Evolutionary conservation across 2,329 filamentous ascomycete species (phyloP), one percentile per base, ranked within the genome.

Genomic region (Seiridium unicorne): DNA sequence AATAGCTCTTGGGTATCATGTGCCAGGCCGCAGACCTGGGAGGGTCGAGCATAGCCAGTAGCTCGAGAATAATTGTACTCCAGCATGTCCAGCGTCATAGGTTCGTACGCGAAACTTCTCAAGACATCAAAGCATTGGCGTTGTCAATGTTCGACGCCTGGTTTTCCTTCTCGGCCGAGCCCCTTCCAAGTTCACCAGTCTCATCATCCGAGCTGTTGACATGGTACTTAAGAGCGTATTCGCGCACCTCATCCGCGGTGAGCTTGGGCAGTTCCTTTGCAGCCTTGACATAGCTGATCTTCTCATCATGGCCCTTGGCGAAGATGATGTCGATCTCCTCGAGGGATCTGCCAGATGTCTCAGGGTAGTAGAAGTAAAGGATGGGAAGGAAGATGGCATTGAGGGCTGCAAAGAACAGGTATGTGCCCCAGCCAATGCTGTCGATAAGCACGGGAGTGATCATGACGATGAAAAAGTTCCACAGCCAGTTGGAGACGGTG

Each of bases 401-500:
- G 38, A 76, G 66, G 44, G 69, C 64, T 32, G 71, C 70, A 53
- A 74, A 71, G 64, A 76, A 72, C n/a, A 85, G 74, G 65, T 87
- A 88, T 0, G 83, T 79, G 58, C 82, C 82, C 73, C 79, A 87
- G 11, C 77, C 77, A 5, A 82, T 87, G 57, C 83, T 82, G 61
- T 84, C 74, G 31, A 90, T 82, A 42, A 90, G 80, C 1, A 87
- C 81, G 0, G 88, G 88, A 0, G 86, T 89, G 35, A 89, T 82
- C 66, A 90, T 81, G 42, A 89, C 86, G 55, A 77, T 71, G 44
- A 76, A 77, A 63, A 81, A 79, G 66, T 74, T 74, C 59, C 69
- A 71, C 7, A 72, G 69, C 78, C 87, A 90, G 72, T 87, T 88
- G 5, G 81, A 81, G 61, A 81, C 84, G 0, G 86, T 89, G 0